These are phyloP conservation scores for Erythrophleum fordii DNA, from an alignment of 306 rosid genomes.

Conservation along the genomic window DNA sequence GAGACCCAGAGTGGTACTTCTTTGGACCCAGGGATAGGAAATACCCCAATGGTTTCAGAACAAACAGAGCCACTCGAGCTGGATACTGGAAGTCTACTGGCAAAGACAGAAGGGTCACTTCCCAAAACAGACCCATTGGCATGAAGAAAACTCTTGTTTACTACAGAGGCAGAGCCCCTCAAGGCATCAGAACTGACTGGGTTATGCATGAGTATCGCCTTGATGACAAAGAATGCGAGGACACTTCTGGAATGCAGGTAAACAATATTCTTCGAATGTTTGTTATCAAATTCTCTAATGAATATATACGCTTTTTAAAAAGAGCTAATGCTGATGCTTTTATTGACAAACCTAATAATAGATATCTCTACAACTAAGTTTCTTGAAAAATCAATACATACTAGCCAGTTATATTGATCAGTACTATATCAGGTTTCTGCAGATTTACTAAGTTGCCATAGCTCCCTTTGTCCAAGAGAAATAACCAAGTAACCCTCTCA, in stretches of 20 bases:
- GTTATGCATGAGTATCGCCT: slow-evolving; percentile 99
- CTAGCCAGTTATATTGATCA: not conserved
- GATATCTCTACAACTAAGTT: not conserved
- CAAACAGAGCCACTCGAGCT: slow-evolving; percentile 95
- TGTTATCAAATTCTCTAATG: not conserved
- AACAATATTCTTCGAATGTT: not conserved
- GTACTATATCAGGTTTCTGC: not conserved
- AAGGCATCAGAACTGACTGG: slow-evolving; percentile 95
- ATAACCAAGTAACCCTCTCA: no score
- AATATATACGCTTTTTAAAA: not conserved
- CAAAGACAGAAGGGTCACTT: slow-evolving; percentile 76
- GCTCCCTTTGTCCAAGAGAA: no score
- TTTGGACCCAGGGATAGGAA: slow-evolving; percentile 94
- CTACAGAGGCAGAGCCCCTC: slow-evolving; percentile 98
- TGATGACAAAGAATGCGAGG: slow-evolving; percentile 49
- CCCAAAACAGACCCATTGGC: slow-evolving; percentile 83
- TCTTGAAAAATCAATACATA: no score
- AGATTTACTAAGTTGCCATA: no score
- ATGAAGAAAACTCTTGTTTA: slow-evolving; percentile 98
- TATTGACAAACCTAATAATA: not conserved
- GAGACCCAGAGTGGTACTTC: slow-evolving; percentile 99
- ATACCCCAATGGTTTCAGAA: slow-evolving; percentile 94
- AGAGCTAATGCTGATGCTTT: not conserved
- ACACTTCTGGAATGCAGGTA: slow-evolving; percentile 74
- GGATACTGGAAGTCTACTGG: slow-evolving; percentile 99